Base-by-base conservation (phyloP, 352 stramenopile species). In the Globisporangium radiosum region DNA sequence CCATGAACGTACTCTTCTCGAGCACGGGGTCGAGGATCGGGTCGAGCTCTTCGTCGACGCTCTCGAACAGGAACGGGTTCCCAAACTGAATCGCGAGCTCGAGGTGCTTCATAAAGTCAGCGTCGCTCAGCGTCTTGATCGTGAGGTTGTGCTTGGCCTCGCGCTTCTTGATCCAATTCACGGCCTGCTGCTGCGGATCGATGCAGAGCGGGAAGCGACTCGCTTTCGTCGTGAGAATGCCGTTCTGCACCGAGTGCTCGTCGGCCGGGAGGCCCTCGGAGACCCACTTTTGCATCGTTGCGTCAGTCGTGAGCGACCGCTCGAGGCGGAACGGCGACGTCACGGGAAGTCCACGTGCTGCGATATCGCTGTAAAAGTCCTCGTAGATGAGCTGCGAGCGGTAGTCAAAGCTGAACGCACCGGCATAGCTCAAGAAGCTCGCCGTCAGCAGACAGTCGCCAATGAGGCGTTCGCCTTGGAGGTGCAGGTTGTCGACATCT, bases 101-200 rank as follows among this genome's bases (percentile, higher is more conserved):
- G 36, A 90, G 64, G 59, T 98, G 90, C 62, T 98, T 98, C 94
- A 98, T 98, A 62, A 98, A 98, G 60, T 98, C 93, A 0, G 72
- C 56, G 54, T 98, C 93, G 50, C 80, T 94, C n/a, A 98, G 70
- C 11, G 92, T 98, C 63, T 97, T 97, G 56, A 97, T 80, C 0
- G 82, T 97, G 49, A 98, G 63, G 47, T 96, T 95, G 71, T 95
- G 88, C 60, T 94, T 90, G 63, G 95, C 88, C 71, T 97, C 95
- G 14, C 92, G 97, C 61, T 94, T 93, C 72, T 98, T 98, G 73
- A 98, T 98, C 94, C 94, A 98, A 25, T 76, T 92, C 43, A 98
- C 93, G 7, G 94, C 94, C 62, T 98, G 94, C 66, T 98, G 92
- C 60, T 98, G 94, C 15, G 94, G 94, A 55, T 98, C 94, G 53